These are phyloP conservation scores for Acer campestre DNA, from an alignment of 345 rosid species.

Conservation along the genomic window DNA sequence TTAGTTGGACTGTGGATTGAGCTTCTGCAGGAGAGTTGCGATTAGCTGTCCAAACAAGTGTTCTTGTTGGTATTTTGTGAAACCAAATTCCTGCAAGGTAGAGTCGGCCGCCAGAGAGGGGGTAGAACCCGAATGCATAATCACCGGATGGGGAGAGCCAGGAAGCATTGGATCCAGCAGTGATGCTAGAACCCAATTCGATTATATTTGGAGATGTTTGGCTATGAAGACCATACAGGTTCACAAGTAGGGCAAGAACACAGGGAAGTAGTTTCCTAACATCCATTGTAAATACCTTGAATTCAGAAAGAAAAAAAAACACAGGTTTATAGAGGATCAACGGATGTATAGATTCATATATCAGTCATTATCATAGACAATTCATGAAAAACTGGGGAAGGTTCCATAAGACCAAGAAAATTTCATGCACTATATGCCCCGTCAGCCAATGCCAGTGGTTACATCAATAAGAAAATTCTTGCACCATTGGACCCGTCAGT, in stretches of 20 bases:
- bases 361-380: background rate
- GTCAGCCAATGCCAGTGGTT: no score
- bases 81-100: slow-evolving; percentile 33
- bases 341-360: background rate
- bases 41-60: slow-evolving; percentile 31
- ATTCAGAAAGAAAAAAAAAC: background rate
- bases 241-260: slow-evolving; percentile 7
- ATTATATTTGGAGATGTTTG: slow-evolving; percentile 17
- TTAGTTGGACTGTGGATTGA: slow-evolving; percentile 24
- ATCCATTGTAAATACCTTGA: background rate
- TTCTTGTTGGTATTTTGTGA: slow-evolving; percentile 17
- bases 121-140: slow-evolving; percentile 30
- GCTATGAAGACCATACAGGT: slow-evolving; percentile 13
- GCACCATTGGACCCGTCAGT: no score
- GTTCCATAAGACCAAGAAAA: background rate
- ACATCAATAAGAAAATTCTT: no score
- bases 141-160: slow-evolving; percentile 34
- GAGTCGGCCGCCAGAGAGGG: slow-evolving; percentile 2
- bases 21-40: slow-evolving; percentile 27
- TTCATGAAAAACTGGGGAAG: background rate
- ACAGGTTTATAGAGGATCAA: background rate
- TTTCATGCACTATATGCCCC: no score
- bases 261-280: background rate
- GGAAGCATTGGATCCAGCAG: slow-evolving; percentile 21
- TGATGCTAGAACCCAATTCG: slow-evolving; percentile 18